Evolutionary conservation across 2,329 filamentous ascomycete genomes (phyloP), one percentile per base, ranked within the genome.

Genomic region (Monilinia fructigena): DNA sequence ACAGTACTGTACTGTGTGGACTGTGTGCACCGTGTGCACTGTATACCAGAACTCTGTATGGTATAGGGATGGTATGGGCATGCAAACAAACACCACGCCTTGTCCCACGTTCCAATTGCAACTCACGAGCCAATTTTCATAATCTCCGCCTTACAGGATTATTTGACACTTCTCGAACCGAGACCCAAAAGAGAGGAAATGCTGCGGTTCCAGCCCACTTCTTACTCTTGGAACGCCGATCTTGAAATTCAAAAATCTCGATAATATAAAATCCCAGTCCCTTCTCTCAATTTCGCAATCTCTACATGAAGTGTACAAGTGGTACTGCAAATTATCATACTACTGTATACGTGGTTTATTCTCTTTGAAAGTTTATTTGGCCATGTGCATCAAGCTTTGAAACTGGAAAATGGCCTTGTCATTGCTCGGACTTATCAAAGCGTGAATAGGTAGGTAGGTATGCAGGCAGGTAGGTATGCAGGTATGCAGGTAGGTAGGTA

Each of bases 121-220:
- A 31, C 40, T 55, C 20, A 66, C 40, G 28, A 66, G 64, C 58
- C 55, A 54, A 47, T 50, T 47, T 55, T 47, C 55, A 40, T 26
- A 66, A 66, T 66, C 58, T 66, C 64, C 64, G 64, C 58, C 47
- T 50, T 48, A 28, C 28, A 28, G 28, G 2, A 40, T 60, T 60
- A 28, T 28, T 58, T 28, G 11, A 48, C n/a, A 55, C 61, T 45
- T 55, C 48, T 55, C 52, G 38, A 38, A 58, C 55, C 64, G 40
- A 62, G 58, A 18, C 28, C 28, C 42, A 56, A 16, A 53, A 58
- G 38, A 35, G 31, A 35, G n/a, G 28, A 48, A 56, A 35, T 64
- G 38, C 53, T 64, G 52, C 40, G 53, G 62, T 48, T 64, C 62
- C 52, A 64, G 52, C 61, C 61, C 62, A 64, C 62, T 64, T 64